Evolutionary conservation across 2,329 filamentous ascomycete species (phyloP).

Genomic region (Dactylella cylindrospora): DNA sequence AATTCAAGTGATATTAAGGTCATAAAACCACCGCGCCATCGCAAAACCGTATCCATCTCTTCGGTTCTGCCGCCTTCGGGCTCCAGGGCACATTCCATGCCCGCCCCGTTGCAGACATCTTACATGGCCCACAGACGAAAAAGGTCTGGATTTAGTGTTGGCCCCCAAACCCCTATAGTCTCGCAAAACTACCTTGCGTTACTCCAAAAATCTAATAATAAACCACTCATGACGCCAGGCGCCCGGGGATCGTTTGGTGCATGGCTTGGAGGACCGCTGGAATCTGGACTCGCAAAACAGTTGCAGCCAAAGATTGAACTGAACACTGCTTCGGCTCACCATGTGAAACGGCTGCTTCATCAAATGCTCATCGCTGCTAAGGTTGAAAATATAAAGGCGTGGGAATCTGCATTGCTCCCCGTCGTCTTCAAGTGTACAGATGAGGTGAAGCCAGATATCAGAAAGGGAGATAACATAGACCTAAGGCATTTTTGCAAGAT

Average conservation of each 20-base stretch:
- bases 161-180: constrained; percentile 27
- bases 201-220: constrained; percentile 37
- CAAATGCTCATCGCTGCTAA: constrained; percentile 78
- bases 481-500: constrained; percentile 96
- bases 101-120: constrained; percentile 7
- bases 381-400: constrained; percentile 71
- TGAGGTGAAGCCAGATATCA: constrained; percentile 90
- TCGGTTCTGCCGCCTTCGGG: constrained; percentile 12
- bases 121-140: constrained; percentile 27
- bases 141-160: constrained; percentile 41
- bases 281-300: constrained; percentile 30
- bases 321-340: constrained; percentile 81
- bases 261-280: constrained; percentile 17
- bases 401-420: constrained; percentile 87
- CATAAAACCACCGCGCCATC: constrained; percentile 35
- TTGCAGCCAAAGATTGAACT: constrained; percentile 70
- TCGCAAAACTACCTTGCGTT: constrained; percentile 40
- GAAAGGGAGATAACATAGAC: constrained; percentile 90
- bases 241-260: constrained; percentile 37
- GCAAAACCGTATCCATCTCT: constrained; percentile 40
- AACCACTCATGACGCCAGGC: constrained; percentile 18
- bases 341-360: constrained; percentile 79
- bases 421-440: constrained; percentile 89
- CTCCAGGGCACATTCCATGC: constrained; percentile 17
- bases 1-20: constrained; percentile 17